Conservation (phyloP, 2,329 filamentous ascomycete genomes). For the Trichoderma pleuroti region DNA sequence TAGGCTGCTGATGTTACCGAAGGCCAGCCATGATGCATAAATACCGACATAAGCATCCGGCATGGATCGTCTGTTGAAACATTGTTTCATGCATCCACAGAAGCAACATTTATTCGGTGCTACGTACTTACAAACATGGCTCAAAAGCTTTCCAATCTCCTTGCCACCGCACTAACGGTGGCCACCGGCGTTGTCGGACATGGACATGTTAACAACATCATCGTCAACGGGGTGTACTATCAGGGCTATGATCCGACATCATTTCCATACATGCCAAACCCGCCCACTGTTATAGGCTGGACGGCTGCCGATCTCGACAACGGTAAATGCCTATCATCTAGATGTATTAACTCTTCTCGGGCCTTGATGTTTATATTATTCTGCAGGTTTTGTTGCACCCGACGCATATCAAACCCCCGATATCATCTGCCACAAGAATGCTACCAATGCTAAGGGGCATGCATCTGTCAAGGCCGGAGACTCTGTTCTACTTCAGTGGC, state of each 20-base stretch:
- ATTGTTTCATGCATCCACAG: not conserved
- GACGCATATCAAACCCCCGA: constrained; percentile 39
- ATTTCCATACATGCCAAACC: constrained; percentile 36
- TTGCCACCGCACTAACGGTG: constrained; percentile 1
- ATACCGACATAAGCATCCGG: constrained; percentile 10
- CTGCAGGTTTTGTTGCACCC: constrained; percentile 44
- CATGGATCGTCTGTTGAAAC: not conserved
- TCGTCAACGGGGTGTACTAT: constrained; percentile 43
- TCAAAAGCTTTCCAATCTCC: constrained; percentile 1
- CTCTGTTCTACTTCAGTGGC: constrained; percentile 46
- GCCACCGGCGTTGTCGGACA: constrained; percentile 23
- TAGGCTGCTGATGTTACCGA: not conserved
- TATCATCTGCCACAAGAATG: constrained; percentile 48
- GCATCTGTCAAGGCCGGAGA: constrained; percentile 44
- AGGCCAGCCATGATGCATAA: constrained; percentile 3
- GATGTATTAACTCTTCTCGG: not conserved
- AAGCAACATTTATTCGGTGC: not conserved
- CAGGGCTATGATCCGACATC: constrained; percentile 38
- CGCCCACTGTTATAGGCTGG: constrained; percentile 40
- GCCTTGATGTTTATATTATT: not conserved
- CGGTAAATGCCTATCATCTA: constrained; percentile 20
- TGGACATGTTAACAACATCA: constrained; percentile 41
- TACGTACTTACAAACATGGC: not conserved
- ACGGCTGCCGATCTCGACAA: constrained; percentile 41
- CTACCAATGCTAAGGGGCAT: constrained; percentile 38